Percentiles rank a stretch among this genome's conserved stretches.
These are phyloP conservation scores for Aspergillus novofumigatus DNA, from an alignment of 2,329 filamentous ascomycete species.

Conservation along the genomic window DNA sequence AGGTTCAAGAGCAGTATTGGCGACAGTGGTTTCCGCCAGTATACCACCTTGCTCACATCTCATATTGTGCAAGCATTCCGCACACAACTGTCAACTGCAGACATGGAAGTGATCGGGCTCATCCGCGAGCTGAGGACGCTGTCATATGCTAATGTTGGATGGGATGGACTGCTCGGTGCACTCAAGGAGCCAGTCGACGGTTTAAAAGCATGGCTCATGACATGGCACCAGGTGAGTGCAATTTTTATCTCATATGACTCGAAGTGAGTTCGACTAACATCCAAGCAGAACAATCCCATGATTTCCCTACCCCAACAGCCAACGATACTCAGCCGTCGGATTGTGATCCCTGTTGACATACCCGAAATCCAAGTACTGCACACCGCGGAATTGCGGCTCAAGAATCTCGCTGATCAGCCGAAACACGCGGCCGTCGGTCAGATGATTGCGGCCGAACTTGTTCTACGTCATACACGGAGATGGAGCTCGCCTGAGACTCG, in stretches of 20 bases:
- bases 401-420: constrained; percentile 26
- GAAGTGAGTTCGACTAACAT: constrained; percentile 7
- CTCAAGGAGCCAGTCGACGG: constrained; percentile 44
- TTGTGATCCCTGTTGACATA: constrained; percentile 86
- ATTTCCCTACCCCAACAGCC: constrained; percentile 29
- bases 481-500: constrained; percentile 43
- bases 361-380: constrained; percentile 79
- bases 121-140: constrained; percentile 50
- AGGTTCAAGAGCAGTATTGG: constrained; percentile 47
- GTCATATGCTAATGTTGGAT: constrained; percentile 50
- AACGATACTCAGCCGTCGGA: constrained; percentile 52
- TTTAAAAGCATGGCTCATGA: constrained; percentile 49
- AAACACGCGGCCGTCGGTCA: constrained; percentile 44
- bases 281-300: constrained; percentile 30
- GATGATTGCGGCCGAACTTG: constrained; percentile 44
- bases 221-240: constrained; percentile 53
- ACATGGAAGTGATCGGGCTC: constrained; percentile 54
- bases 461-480: constrained; percentile 52
- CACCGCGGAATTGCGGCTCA: constrained; percentile 53
- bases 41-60: constrained; percentile 50
- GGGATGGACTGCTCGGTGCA: constrained; percentile 50
- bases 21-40: constrained; percentile 43
- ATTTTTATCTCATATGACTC: background rate
- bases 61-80: constrained; percentile 47
- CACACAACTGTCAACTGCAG: constrained; percentile 42